phyloP scores from a whole-genome alignment of 305 asterid genomes.

The Coffea humblotiana region DNA sequence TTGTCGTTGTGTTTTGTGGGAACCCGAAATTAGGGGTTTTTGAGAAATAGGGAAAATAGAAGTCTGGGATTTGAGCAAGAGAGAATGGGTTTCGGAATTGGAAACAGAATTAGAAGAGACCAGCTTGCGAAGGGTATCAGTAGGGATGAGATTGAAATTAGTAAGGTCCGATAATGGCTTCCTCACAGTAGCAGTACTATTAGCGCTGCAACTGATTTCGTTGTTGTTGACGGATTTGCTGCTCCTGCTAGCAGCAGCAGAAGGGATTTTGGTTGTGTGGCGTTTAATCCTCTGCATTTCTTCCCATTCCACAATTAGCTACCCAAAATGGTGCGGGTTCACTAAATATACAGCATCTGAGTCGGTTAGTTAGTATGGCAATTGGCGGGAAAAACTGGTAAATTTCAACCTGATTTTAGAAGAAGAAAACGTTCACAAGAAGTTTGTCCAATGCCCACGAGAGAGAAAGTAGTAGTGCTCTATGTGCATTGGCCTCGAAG shows the following conservation, averaged over 20 bases:
- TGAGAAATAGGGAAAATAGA: constrained; percentile 29
- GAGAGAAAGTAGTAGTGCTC: too few relatives aligned
- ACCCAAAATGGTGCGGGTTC: too few relatives aligned
- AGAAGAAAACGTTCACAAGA: too few relatives aligned
- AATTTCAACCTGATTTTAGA: too few relatives aligned
- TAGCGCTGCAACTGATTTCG: neutral
- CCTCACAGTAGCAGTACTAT: constrained; percentile 6
- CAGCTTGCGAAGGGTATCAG: constrained; percentile 53
- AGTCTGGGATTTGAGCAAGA: constrained; percentile 14
- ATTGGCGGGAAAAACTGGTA: too few relatives aligned
- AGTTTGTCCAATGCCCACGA: too few relatives aligned
- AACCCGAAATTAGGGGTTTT: constrained; percentile 19
- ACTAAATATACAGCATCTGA: too few relatives aligned
- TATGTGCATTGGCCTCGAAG: too few relatives aligned
- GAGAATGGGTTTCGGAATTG: constrained; percentile 14
- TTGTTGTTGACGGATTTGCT: constrained; percentile 24
- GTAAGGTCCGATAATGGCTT: constrained; percentile 59
- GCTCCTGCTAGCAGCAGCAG: neutral
- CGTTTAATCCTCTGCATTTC: constrained; percentile 15
- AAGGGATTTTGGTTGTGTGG: neutral
- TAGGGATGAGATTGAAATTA: constrained; percentile 53
- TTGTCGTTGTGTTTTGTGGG: neutral
- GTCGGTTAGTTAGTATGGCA: too few relatives aligned
- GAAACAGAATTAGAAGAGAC: constrained; percentile 34
- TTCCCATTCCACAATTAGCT: neutral